phyloP scores from a whole-genome alignment of 768 basidiomycete genomes.

The Lactifluus subvellereus region DNA sequence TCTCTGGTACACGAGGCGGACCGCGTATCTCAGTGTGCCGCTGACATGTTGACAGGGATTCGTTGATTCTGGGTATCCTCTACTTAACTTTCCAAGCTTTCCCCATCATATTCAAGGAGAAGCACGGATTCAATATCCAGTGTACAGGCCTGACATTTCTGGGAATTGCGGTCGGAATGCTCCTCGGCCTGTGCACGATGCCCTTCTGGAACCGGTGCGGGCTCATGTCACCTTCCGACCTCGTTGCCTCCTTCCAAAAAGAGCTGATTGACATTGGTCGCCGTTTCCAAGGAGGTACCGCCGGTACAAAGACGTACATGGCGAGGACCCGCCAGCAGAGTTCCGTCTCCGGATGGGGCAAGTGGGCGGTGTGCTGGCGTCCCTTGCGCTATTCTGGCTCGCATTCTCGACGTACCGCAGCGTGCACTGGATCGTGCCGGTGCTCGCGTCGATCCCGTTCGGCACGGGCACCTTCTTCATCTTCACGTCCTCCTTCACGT shows the following conservation, averaged over 20 bases:
- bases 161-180: constrained; percentile 46
- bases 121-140: constrained; percentile 51
- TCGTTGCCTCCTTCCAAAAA: background rate
- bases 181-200: constrained; percentile 35
- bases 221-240: background rate
- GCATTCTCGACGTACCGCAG: constrained; percentile 47
- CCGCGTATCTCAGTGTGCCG: background rate
- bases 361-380: constrained; percentile 59
- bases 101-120: constrained; percentile 44
- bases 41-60: constrained; percentile 30
- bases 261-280: background rate
- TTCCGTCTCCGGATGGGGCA: constrained; percentile 59
- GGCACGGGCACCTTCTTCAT: constrained; percentile 55
- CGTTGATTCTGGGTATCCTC: constrained; percentile 39
- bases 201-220: constrained; percentile 42
- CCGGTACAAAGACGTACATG: constrained; percentile 35
- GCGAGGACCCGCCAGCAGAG: constrained; percentile 57
- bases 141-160: constrained; percentile 44
- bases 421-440: constrained; percentile 45
- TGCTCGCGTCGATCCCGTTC: constrained; percentile 42
- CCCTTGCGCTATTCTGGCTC: constrained; percentile 51
- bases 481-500: constrained; percentile 65
- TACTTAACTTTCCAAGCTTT: constrained; percentile 53
- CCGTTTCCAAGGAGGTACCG: constrained; percentile 33
- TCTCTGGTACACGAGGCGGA: constrained; percentile 46